Evolutionary conservation across 1,284 basidiomycete genomes (phyloP).

Genomic region (Cutaneotrichosporon mucoides): DNA sequence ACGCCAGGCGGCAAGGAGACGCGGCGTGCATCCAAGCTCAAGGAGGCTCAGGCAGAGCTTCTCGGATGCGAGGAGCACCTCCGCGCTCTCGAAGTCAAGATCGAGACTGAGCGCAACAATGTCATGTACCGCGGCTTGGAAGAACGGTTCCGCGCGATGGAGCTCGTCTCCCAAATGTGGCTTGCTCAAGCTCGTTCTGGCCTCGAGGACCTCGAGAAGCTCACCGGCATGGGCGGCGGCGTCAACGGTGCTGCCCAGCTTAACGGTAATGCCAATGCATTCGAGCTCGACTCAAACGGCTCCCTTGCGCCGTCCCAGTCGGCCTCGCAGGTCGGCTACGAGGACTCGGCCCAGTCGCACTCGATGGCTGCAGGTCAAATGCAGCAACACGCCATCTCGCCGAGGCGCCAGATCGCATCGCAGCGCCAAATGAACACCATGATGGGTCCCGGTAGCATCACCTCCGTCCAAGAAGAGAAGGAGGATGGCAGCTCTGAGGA

Average conservation of each 20-base stretch:
- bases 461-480: conserved; percentile 44
- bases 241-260: no score
- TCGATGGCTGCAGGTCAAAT: no score
- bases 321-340: conserved; percentile 47
- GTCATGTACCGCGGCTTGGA: conserved; percentile 48
- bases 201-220: conserved; percentile 41
- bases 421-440: conserved; percentile 9
- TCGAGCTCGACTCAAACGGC: conserved; percentile 49
- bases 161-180: conserved; percentile 49
- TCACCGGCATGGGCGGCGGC: conserved; percentile 15
- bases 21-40: conserved; percentile 45
- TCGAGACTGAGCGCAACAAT: conserved; percentile 48
- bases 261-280: conserved; percentile 38
- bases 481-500: conserved; percentile 43
- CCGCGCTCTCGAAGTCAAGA: conserved; percentile 41
- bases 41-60: conserved; percentile 48
- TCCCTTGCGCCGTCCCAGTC: conserved; percentile 49
- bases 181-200: conserved; percentile 43
- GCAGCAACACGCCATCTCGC: background rate
- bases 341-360: conserved; percentile 18
- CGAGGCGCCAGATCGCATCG: background rate
- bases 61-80: conserved; percentile 50
- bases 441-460: conserved; percentile 33
- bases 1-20: conserved; percentile 30
- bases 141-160: conserved; percentile 49